Evolutionary conservation across 352 stramenopile species (phyloP), one percentile per base, ranked within the genome.

Genomic region (Phytopythium mirpurense): DNA sequence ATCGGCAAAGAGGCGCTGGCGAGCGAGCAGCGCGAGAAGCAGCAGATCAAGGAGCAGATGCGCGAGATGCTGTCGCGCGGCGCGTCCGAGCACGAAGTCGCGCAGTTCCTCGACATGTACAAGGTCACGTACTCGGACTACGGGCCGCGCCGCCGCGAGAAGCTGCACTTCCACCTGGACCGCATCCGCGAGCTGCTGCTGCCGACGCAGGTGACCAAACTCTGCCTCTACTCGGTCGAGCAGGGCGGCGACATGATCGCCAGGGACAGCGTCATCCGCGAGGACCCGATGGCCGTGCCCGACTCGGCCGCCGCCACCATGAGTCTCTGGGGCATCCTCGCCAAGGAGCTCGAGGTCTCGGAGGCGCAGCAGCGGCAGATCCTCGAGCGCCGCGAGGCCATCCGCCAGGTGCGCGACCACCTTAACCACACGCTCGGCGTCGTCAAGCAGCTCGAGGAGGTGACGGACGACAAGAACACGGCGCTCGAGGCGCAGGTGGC

Each of bases 91-190:
- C 85, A 83, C 34, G 85, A 93, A 53, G 80, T 98, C 8, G 93
- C 93, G 46, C 84, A 95, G 56, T 97, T 96, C 68, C 97, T 98
- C 43, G 88, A 98, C 72, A 97, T 97, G 62, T 97, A 97, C 64
- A 96, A 96, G 34, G 93, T 97, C 66, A 81, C 92, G 67, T 93
- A 92, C 68, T 90, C 77, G 60, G 80, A 93, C 70, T 98, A 98
- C 68, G 93, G 93, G 23, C 81, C 90, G 57, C 88, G 90, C 41
- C 85, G 93, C 31, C 78, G 88, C 40, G 95, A 87, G 36, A 86
- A 87, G 51, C 63, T 93, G 46, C 79, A 74, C 50, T 96, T 92
- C 57, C 94, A 97, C 56, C 75, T 97, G 67, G 91, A 97, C 65
- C 93, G 97, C 67, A 95, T 98, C 51, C 77, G 95, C 59, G 88